Percentiles rank a stretch among this genome's conserved stretches.
These are phyloP conservation scores for Zoysia japonica DNA, from an alignment of 176 grass and related monocot species.

Conservation along the genomic window DNA sequence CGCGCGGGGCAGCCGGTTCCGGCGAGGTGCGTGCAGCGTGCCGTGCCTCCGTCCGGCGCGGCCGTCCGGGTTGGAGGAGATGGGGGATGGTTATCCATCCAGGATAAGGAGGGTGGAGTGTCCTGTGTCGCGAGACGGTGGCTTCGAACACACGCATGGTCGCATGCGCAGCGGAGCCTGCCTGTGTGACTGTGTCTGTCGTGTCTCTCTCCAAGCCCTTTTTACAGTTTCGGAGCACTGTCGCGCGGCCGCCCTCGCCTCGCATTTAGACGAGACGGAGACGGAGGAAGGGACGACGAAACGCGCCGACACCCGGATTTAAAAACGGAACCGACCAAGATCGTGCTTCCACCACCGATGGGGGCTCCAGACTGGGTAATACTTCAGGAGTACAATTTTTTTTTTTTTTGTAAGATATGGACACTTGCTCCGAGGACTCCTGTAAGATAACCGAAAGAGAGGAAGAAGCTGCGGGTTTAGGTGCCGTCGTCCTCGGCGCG, in stretches of 20 bases:
- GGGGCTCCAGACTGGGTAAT: too few relatives aligned
- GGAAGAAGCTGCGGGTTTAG: constrained; percentile 18
- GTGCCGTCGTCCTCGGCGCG: constrained; percentile 25
- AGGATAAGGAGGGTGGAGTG: not conserved
- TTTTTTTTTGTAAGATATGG: not conserved
- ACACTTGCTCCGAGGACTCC: not conserved
- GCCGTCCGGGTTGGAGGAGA: not conserved
- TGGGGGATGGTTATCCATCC: too few relatives aligned
- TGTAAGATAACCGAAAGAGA: not conserved
- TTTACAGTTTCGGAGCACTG: constrained; percentile 11
- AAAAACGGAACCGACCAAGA: constrained; percentile 51
- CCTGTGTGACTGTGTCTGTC: not conserved
- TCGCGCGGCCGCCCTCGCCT: not conserved
- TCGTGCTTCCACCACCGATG: constrained; percentile 6
- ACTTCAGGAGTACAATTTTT: too few relatives aligned
- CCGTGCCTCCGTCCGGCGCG: not conserved
- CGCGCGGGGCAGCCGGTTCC: not conserved
- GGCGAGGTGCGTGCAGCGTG: not conserved
- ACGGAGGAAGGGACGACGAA: not conserved
- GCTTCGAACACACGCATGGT: not conserved
- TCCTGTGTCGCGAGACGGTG: not conserved
- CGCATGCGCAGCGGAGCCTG: not conserved
- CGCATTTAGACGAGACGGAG: not conserved
- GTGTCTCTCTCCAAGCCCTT: not conserved
- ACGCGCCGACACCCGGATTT: constrained; percentile 33